A percentile compares a stretch with the other conserved stretches of the same genome.
phyloP scores from a whole-genome alignment of 2,329 filamentous ascomycete genomes.

The Dactylellina cionopaga region DNA sequence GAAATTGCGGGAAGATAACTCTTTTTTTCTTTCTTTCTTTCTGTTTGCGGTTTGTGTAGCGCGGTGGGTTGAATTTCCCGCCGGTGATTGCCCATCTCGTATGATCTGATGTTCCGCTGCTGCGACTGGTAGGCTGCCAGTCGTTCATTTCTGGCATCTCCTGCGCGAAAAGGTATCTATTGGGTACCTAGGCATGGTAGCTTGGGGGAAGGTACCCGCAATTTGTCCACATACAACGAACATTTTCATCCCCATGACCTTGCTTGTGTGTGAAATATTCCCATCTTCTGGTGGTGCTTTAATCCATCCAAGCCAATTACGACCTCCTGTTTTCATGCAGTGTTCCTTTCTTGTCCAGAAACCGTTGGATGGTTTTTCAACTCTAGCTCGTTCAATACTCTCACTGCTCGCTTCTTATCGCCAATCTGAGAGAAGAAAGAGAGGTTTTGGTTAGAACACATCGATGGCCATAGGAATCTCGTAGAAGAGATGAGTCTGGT shows the following conservation, averaged over 20 bases:
- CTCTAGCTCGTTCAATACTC: conserved; percentile 6
- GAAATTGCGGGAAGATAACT: conserved; percentile 26
- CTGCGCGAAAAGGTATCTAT: conserved; percentile 33
- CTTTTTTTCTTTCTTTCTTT: neutral
- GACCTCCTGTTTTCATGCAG: conserved; percentile 19
- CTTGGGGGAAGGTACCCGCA: conserved; percentile 28
- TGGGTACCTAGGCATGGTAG: conserved; percentile 32
- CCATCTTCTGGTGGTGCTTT: conserved; percentile 45
- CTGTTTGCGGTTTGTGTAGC: conserved; percentile 21
- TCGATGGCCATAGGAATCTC: conserved; percentile 20
- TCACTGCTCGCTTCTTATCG: conserved; percentile 41
- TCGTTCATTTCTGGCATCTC: conserved; percentile 20
- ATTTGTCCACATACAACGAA: conserved; percentile 5
- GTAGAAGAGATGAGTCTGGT: conserved; percentile 2
- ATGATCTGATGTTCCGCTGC: neutral
- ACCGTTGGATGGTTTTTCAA: conserved; percentile 31
- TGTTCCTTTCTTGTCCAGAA: conserved; percentile 27
- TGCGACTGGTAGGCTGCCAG: conserved; percentile 30
- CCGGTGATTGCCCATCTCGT: conserved; percentile 2
- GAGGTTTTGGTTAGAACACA: conserved; percentile 21
- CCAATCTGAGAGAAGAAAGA: conserved; percentile 43
- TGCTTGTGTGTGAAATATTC: conserved; percentile 24
- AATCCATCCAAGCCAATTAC: conserved; percentile 37
- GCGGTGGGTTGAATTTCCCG: neutral
- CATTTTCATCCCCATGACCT: conserved; percentile 45